Base-by-base conservation (phyloP, 352 stramenopile genomes). In the Pythium scleroteichum region DNA sequence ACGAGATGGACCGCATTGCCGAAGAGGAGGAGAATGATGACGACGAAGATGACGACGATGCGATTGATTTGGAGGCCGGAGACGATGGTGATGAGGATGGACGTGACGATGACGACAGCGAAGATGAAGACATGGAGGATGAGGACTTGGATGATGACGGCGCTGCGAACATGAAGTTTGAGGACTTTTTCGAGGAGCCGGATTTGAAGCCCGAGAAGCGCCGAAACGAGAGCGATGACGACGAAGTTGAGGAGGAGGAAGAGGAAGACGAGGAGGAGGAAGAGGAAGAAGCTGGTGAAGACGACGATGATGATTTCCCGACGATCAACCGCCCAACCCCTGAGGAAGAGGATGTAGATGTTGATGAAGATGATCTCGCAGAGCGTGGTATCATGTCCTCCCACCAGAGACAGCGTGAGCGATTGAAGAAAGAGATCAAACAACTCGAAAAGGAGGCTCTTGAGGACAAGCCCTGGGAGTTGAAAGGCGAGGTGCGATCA, bases 381-480 rank as follows among this genome's bases (percentile, higher is more conserved):
- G 85, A 92, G 62, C 85, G 85, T 24, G 85, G 85, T 38, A 88
- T 92, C 51, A 83, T 85, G 80, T 94, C 79, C 23, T 89, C 81
- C 13, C 75, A 94, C 63, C 82, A 88, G 64, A 86, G 79, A 22
- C 79, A 87, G 45, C 75, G 82, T 24, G 66, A 84, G 38, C 73
- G 73, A 19, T 64, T 94, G 50, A 76, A 90, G 55, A 77, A 92
- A 53, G 75, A 97, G 53, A 97, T 97, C 58, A 79, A 86, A 41
- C 73, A 93, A 46, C 70, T 97, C 45, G 91, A 97, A 63, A 66
- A 93, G 38, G 78, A 95, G 62, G 80, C 95, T 17, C 73, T 98
- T n/a, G 76, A 83, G 4, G 92, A 98, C 56, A 98, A 98, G 68
- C 90, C 90, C 27, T 98, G 94, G 94, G 67, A 88, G 71, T 85